Evolutionary conservation across 2,329 filamentous ascomycete species (phyloP).

Genomic region (Neofusicoccum laricinum): DNA sequence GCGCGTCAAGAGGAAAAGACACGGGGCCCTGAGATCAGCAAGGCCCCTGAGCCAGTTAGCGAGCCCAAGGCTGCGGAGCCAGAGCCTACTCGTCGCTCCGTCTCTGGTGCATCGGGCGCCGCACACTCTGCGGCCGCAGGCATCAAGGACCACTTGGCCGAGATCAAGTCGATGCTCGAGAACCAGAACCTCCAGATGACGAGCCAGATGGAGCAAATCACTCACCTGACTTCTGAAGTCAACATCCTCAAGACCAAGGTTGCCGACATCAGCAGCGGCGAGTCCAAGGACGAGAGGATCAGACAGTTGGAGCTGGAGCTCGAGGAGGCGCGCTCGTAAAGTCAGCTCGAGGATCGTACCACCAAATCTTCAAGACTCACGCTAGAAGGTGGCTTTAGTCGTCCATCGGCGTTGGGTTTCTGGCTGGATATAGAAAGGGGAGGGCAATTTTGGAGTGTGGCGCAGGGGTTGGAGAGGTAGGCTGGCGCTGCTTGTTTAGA

Average conservation of each 20-base stretch:
- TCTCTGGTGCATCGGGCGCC: constrained; percentile 37
- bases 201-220: constrained; percentile 74
- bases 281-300: constrained; percentile 41
- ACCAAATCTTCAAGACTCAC: neutral
- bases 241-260: constrained; percentile 71
- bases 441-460: neutral
- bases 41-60: constrained; percentile 20
- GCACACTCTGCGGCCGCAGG: constrained; percentile 47
- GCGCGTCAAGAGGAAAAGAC: constrained; percentile 41
- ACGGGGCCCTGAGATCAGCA: constrained; percentile 29
- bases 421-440: neutral
- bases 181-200: constrained; percentile 74
- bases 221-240: constrained; percentile 67
- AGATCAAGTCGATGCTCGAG: constrained; percentile 76
- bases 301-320: constrained; percentile 40
- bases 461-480: neutral
- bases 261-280: constrained; percentile 40
- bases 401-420: constrained; percentile 1
- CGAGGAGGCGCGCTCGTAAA: constrained; percentile 28
- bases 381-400: neutral
- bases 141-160: constrained; percentile 64
- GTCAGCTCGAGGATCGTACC: too few relatives aligned
- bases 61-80: constrained; percentile 43
- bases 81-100: constrained; percentile 29
- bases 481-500: constrained; percentile 1